phyloP scores from a whole-genome alignment of 352 stramenopile species.

The Phytopythium delawarense region DNA sequence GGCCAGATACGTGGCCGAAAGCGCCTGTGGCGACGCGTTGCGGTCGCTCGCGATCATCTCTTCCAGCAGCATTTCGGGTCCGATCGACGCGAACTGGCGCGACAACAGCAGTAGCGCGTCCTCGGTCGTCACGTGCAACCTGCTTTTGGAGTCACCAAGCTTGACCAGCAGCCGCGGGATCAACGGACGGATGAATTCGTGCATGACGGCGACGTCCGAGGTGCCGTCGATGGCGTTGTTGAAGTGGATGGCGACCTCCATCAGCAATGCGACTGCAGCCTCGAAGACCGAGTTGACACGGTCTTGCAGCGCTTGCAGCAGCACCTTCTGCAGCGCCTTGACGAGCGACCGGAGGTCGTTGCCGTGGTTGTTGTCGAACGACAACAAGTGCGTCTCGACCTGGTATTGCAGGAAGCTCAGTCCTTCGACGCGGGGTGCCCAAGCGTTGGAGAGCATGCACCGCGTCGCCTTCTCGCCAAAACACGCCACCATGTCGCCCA shows the following conservation, averaged over 20 bases:
- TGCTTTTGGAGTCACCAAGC: constrained; percentile 70
- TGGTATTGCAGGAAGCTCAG: constrained; percentile 73
- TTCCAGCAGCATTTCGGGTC: constrained; percentile 66
- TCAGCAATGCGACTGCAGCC: constrained; percentile 57
- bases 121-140: constrained; percentile 65
- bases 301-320: constrained; percentile 61
- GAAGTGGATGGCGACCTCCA: constrained; percentile 67
- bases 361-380: constrained; percentile 25
- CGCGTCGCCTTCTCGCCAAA: constrained; percentile 75
- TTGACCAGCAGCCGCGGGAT: constrained; percentile 70
- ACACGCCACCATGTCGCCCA: constrained; percentile 31
- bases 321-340: constrained; percentile 45
- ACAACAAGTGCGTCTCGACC: constrained; percentile 47
- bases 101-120: constrained; percentile 71
- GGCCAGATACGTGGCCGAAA: constrained; percentile 50
- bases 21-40: constrained; percentile 41
- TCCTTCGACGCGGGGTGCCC: constrained; percentile 74
- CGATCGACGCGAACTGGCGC: constrained; percentile 49
- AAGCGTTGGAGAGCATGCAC: constrained; percentile 78
- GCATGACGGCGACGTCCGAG: constrained; percentile 23
- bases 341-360: constrained; percentile 14
- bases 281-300: constrained; percentile 80
- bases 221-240: constrained; percentile 22
- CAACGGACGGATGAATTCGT: constrained; percentile 61
- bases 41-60: constrained; percentile 69